A percentile compares a stretch with the other conserved stretches of the same genome.
phyloP scores from a whole-genome alignment of 2,329 filamentous ascomycete species.

The Dothiorella sarmentorum region DNA sequence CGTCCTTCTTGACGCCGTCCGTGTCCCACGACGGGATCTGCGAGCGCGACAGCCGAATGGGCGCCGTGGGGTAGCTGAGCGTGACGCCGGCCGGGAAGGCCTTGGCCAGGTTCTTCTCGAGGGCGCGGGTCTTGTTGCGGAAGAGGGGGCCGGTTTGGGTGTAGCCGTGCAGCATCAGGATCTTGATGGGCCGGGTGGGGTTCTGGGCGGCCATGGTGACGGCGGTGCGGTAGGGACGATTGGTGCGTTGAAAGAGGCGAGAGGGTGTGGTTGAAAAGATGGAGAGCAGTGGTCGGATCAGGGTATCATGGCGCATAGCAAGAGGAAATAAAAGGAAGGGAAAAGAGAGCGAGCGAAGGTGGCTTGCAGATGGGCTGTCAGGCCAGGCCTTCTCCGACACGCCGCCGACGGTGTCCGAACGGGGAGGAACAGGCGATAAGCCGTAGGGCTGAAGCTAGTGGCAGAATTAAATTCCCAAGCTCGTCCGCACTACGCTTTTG shows the following conservation, averaged over 20 bases:
- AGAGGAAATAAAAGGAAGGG: background rate
- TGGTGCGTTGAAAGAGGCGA: background rate
- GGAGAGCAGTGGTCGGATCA: background rate
- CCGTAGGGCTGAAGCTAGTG: conserved; percentile 12
- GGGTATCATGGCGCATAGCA: conserved; percentile 14
- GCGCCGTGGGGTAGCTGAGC: conserved; percentile 47
- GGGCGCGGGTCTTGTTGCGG: conserved; percentile 80
- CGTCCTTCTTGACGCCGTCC: conserved; percentile 27
- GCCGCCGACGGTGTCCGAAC: conserved; percentile 16
- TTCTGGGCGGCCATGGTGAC: conserved; percentile 31
- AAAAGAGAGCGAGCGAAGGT: background rate
- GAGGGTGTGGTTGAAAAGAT: background rate
- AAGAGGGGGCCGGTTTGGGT: conserved; percentile 87
- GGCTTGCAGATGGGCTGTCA: background rate
- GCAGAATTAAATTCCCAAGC: conserved; percentile 16
- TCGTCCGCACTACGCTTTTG: background rate
- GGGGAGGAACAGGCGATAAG: conserved; percentile 4
- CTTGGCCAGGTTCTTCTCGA: conserved; percentile 77
- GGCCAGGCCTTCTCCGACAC: background rate
- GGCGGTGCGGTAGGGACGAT: background rate
- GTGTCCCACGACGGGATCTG: conserved; percentile 42
- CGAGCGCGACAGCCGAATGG: conserved; percentile 40
- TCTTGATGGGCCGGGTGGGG: conserved; percentile 38
- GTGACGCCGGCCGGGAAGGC: conserved; percentile 57
- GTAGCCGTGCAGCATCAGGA: conserved; percentile 64